Base-by-base conservation (phyloP, 148 eudicot genomes). In the Persicaria tinctoria region DNA sequence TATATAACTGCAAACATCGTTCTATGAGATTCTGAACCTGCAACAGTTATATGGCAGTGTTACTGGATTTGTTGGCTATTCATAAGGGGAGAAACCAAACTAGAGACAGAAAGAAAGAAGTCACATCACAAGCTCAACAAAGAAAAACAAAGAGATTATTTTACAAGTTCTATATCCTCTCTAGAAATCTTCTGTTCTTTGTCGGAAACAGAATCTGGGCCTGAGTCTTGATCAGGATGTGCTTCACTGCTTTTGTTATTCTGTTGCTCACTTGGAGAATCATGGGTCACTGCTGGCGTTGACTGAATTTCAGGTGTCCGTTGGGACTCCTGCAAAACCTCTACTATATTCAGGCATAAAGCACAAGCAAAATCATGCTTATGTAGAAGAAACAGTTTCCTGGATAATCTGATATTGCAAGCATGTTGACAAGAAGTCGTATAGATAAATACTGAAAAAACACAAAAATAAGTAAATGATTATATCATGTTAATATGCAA, bases 21-120 rank as follows among this genome's bases (percentile, higher is more conserved):
- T 93, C 95, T 79, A 93, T 93, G 79, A 93, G 81, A 83, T 93
- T 91, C 74, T 93, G 97, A 75, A 93, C 98, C 98, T 93, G 84
- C 84, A 91, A 72, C 12, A 56, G 78, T 56, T 46, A 79, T 46
- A 80, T 73, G 46, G 63, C 66, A 13, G 23, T 5, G 6, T 13
- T 60, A 60, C 66, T n/a, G 66, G 10, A 60, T 60, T 17, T n/a
- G 27, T 60, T 16, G 51, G n/a, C 14, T 1, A 6, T 46, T 20
- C 20, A 6, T 12, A 8, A 16, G 53, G 41, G 13, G 53, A 74
- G 70, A 70, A 70, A 13, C 1, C 2, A 60, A 44, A 7, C 60
- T 18, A 46, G 46, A 56, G 11, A 16, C 13, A 53, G 11, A 53
- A 53, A 53, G 57, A 53, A 53, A 9, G n/a, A 53, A 1, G 5